phyloP scores from a whole-genome alignment of 495 filamentous ascomycete genomes.

The Trichocladium uniseriatum region DNA sequence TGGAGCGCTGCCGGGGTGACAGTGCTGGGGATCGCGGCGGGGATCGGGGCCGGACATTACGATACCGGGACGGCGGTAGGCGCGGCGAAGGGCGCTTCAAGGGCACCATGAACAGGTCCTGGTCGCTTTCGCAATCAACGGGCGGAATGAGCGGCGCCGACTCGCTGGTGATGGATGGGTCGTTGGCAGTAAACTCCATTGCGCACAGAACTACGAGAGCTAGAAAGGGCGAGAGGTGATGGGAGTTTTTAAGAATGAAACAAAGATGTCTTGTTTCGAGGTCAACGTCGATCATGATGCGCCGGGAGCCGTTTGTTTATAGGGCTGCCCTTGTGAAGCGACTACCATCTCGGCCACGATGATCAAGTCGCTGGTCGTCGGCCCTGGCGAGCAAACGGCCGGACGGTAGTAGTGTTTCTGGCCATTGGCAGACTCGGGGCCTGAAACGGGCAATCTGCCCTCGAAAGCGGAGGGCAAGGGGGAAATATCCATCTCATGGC shows the following conservation, averaged over 20 bases:
- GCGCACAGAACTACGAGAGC: background rate
- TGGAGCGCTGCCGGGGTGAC: background rate
- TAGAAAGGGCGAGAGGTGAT: background rate
- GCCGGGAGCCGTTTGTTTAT: constrained; percentile 6
- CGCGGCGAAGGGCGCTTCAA: constrained; percentile 12
- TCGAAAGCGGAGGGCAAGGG: background rate
- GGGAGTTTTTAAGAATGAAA: background rate
- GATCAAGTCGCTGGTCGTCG: background rate
- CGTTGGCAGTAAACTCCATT: constrained; percentile 11
- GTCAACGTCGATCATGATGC: constrained; percentile 5
- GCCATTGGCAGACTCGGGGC: background rate
- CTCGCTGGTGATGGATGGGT: constrained; percentile 15
- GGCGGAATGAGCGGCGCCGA: constrained; percentile 15
- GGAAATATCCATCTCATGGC: too few species aligned
- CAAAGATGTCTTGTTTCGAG: background rate
- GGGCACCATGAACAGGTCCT: constrained; percentile 16
- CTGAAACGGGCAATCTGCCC: background rate
- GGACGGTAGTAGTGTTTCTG: constrained; percentile 1
- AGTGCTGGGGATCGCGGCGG: background rate
- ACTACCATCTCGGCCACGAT: too few species aligned
- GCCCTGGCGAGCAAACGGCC: background rate
- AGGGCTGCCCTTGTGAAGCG: background rate
- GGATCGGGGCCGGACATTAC: constrained; percentile 6
- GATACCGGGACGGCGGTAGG: constrained; percentile 3
- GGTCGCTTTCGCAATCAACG: constrained; percentile 11